These are phyloP conservation scores for Fusarium globosum DNA, from an alignment of 2,329 filamentous ascomycete genomes.

Conservation along the genomic window DNA sequence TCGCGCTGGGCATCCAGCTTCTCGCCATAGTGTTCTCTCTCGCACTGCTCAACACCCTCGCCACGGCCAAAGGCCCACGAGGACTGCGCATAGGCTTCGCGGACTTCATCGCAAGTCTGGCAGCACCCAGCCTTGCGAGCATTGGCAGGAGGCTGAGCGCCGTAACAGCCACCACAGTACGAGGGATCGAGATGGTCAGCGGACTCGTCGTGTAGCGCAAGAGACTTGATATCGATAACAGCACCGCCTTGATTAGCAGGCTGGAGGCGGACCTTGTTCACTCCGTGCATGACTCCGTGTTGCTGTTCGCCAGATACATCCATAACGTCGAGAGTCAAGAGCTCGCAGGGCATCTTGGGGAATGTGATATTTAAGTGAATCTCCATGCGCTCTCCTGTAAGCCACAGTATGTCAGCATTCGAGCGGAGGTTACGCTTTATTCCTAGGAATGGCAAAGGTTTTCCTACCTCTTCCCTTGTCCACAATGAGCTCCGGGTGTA, in stretches of 20 bases:
- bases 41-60: conserved; percentile 93
- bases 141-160: conserved; percentile 77
- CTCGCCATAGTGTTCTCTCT: conserved; percentile 92
- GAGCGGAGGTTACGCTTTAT: background rate
- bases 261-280: conserved; percentile 88
- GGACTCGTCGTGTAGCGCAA: conserved; percentile 74
- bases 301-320: conserved; percentile 98
- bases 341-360: conserved; percentile 91
- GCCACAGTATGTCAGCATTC: conserved; percentile 37
- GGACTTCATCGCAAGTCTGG: conserved; percentile 96
- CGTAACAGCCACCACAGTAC: conserved; percentile 96
- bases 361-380: conserved; percentile 98
- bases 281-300: conserved; percentile 90
- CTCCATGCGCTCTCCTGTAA: conserved; percentile 92
- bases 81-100: conserved; percentile 89
- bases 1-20: conserved; percentile 86
- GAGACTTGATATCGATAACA: conserved; percentile 75
- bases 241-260: conserved; percentile 78
- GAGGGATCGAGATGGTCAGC: conserved; percentile 85
- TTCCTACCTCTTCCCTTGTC: conserved; percentile 89
- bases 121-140: conserved; percentile 89
- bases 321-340: conserved; percentile 98
- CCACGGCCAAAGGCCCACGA: conserved; percentile 96
- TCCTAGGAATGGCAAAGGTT: background rate
- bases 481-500: conserved; percentile 93